These are phyloP conservation scores for Nicotiana otophora DNA, from an alignment of 257 asterid species.

Conservation along the genomic window DNA sequence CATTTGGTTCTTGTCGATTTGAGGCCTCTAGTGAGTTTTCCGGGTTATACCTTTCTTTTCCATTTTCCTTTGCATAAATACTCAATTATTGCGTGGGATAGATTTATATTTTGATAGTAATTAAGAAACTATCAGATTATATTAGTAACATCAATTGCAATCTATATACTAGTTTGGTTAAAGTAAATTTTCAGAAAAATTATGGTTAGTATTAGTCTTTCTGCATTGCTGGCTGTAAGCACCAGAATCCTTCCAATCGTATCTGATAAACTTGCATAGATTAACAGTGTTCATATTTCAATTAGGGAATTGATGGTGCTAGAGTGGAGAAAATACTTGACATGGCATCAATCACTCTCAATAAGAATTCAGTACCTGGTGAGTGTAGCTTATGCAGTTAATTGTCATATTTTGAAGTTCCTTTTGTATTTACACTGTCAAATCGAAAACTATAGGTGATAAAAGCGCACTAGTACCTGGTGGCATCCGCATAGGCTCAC, in stretches of 20 bases:
- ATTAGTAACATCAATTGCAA: neutral
- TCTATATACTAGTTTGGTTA: neutral
- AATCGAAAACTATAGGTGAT: conserved; percentile 46
- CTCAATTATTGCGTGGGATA: neutral
- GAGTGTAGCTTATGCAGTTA: conserved; percentile 13
- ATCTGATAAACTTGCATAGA: neutral
- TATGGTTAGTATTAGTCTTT: neutral
- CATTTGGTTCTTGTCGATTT: conserved; percentile 97
- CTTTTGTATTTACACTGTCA: neutral
- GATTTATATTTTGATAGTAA: neutral
- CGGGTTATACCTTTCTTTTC: neutral
- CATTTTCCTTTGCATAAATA: neutral
- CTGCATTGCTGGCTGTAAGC: neutral
- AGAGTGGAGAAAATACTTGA: conserved; percentile 90
- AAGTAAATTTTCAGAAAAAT: neutral
- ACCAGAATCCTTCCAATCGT: neutral
- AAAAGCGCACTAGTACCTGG: conserved; percentile 91
- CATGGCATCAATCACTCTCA: conserved; percentile 91
- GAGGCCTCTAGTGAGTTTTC: conserved; percentile 66
- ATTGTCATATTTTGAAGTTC: neutral
- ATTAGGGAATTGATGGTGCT: conserved; percentile 90
- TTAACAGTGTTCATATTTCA: conserved; percentile 3
- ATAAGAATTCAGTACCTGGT: conserved; percentile 97
- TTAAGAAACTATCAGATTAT: neutral
- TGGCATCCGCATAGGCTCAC: conserved; percentile 89